phyloP scores from a whole-genome alignment of 2,329 filamentous ascomycete genomes.

The Zasmidium citrigriseum region DNA sequence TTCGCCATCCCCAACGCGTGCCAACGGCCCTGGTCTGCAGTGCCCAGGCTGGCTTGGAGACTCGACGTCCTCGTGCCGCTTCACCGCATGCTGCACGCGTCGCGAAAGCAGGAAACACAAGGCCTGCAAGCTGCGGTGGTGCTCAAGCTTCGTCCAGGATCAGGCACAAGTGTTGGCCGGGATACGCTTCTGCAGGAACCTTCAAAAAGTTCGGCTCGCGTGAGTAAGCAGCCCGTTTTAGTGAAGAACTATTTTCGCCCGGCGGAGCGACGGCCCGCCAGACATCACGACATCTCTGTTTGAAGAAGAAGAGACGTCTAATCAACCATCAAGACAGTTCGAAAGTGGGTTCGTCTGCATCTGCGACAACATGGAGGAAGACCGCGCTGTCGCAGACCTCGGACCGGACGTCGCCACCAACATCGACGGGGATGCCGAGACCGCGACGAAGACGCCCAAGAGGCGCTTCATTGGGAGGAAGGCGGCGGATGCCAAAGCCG shows the following conservation, averaged over 20 bases:
- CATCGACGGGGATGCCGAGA: constrained; percentile 53
- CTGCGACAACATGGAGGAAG: constrained; percentile 68
- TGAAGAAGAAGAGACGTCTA: not conserved
- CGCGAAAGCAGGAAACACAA: not conserved
- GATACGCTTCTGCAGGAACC: not conserved
- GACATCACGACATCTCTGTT: not conserved
- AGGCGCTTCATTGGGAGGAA: constrained; percentile 88
- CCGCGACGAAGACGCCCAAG: constrained; percentile 70
- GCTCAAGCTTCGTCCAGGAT: not conserved
- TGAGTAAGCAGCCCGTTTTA: not conserved
- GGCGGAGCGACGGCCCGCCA: not conserved
- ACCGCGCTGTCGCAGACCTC: constrained; percentile 69
- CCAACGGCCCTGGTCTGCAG: not conserved
- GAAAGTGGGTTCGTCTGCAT: not conserved
- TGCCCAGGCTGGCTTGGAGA: no score
- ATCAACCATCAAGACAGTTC: not conserved
- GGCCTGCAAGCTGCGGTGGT: not conserved
- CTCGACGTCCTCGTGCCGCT: no score
- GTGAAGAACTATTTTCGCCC: not conserved
- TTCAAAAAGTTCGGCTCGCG: not conserved
- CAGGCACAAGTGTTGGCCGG: not conserved
- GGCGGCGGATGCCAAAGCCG: constrained; percentile 65
- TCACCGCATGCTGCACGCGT: no score
- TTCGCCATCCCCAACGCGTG: not conserved
- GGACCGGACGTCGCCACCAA: constrained; percentile 64